Percentiles rank a stretch among this genome's conserved stretches.
phyloP scores from a whole-genome alignment of 2,329 filamentous ascomycete species.

The Curvularia verruculosa region DNA sequence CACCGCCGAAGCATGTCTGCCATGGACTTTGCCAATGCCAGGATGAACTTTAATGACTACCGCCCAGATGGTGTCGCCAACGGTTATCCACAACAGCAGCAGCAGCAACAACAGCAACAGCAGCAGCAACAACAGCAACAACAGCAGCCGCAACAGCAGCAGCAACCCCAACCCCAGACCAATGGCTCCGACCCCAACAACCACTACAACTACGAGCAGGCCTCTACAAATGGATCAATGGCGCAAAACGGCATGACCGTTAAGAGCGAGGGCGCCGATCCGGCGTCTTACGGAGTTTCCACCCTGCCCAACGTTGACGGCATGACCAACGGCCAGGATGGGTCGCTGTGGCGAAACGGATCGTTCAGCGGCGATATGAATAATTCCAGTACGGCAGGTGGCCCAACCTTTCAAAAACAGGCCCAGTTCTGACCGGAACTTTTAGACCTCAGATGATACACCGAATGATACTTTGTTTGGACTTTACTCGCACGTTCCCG shows the following conservation, averaged over 20 bases:
- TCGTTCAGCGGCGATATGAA: constrained; percentile 51
- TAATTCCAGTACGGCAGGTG: constrained; percentile 54
- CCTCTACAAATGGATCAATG: constrained; percentile 40
- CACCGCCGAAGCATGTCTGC: constrained; percentile 46
- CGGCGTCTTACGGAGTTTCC: constrained; percentile 41
- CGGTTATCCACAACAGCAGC: constrained; percentile 29
- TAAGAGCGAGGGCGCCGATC: constrained; percentile 42
- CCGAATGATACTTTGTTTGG: constrained; percentile 57
- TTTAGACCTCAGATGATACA: constrained; percentile 53
- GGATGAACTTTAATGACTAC: constrained; percentile 47
- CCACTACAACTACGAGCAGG: constrained; percentile 44
- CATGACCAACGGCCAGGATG: constrained; percentile 46
- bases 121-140: constrained; percentile 21
- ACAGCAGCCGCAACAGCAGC: constrained; percentile 9
- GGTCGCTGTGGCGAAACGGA: constrained; percentile 52
- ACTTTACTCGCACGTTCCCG: constrained; percentile 54
- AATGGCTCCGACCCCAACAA: constrained; percentile 29
- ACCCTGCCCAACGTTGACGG: constrained; percentile 46
- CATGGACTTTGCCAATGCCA: constrained; percentile 42
- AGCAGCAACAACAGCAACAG: constrained; percentile 8
- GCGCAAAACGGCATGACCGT: constrained; percentile 43
- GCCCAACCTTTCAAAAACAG: constrained; percentile 52
- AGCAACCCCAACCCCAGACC: constrained; percentile 12
- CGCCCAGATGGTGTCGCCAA: constrained; percentile 40
- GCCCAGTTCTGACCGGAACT: constrained; percentile 51